phyloP scores from a whole-genome alignment of 2,329 filamentous ascomycete species.

The Colletotrichum sp. region DNA sequence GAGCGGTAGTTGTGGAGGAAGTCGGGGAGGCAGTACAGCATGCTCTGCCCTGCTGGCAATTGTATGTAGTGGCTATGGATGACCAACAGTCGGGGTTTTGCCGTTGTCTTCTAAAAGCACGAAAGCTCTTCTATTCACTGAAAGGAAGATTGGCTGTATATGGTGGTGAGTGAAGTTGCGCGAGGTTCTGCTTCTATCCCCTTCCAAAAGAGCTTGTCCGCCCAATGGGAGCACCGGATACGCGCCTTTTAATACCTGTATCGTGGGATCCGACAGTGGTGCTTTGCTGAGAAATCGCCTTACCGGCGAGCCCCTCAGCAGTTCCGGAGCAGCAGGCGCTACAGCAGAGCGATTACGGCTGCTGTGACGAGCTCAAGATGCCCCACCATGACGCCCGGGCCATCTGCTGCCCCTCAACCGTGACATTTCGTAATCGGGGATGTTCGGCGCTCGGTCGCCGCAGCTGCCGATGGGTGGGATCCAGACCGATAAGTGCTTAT shows the following conservation, averaged over 20 bases:
- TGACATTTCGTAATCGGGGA: background rate
- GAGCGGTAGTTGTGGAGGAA: constrained; percentile 20
- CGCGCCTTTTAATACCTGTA: constrained; percentile 12
- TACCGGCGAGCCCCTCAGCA: background rate
- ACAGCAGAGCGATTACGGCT: background rate
- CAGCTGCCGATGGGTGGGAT: background rate
- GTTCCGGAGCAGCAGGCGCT: background rate
- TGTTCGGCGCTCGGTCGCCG: background rate
- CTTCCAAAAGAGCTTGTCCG: background rate
- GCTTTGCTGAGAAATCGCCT: constrained; percentile 41
- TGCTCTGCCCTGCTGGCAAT: background rate
- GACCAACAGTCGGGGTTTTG: background rate
- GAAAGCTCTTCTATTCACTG: background rate
- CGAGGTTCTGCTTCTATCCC: background rate
- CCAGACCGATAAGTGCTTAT: background rate
- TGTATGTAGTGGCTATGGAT: background rate
- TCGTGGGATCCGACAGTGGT: background rate
- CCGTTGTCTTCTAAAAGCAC: background rate
- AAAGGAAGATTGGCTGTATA: background rate
- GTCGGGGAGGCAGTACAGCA: constrained; percentile 18
- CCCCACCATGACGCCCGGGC: background rate
- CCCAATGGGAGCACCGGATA: background rate
- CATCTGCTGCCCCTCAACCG: background rate
- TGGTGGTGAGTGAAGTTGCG: background rate
- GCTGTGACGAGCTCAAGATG: background rate